Conservation (phyloP, 2,329 filamentous ascomycete species). For the Exophiala viscosa region DNA sequence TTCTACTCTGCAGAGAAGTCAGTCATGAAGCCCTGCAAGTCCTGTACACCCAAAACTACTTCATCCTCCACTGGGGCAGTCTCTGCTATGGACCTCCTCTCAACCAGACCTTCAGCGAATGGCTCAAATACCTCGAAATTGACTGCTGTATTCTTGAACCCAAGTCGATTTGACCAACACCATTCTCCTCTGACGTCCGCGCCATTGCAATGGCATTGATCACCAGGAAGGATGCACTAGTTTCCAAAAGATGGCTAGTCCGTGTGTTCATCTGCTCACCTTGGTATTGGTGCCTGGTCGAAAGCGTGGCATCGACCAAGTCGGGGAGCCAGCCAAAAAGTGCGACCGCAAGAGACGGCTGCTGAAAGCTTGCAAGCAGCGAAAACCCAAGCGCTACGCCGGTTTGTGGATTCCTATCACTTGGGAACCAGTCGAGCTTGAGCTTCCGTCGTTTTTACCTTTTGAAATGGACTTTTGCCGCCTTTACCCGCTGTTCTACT, state of each 20-base stretch:
- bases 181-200: neutral
- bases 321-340: neutral
- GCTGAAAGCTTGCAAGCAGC: neutral
- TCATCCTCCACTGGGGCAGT: neutral
- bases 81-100: neutral
- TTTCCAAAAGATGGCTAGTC: too few species aligned
- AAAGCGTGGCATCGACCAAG: neutral
- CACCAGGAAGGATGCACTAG: neutral
- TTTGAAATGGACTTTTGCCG: too few species aligned
- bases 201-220: neutral
- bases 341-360: neutral
- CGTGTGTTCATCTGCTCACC: neutral
- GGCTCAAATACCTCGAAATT: conserved; percentile 3
- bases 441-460: too few species aligned
- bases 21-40: conserved; percentile 1
- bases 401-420: neutral
- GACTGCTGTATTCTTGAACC: too few species aligned
- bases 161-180: neutral
- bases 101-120: neutral
- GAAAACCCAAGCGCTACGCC: neutral
- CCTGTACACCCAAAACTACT: conserved; percentile 5
- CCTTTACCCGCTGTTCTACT: too few species aligned
- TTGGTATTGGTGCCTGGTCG: neutral
- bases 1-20: neutral
- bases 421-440: neutral